A percentile compares a stretch with the other conserved stretches of the same genome.
Conservation (phyloP, 2,329 filamentous ascomycete genomes). For the Sporothrix globosa region DNA sequence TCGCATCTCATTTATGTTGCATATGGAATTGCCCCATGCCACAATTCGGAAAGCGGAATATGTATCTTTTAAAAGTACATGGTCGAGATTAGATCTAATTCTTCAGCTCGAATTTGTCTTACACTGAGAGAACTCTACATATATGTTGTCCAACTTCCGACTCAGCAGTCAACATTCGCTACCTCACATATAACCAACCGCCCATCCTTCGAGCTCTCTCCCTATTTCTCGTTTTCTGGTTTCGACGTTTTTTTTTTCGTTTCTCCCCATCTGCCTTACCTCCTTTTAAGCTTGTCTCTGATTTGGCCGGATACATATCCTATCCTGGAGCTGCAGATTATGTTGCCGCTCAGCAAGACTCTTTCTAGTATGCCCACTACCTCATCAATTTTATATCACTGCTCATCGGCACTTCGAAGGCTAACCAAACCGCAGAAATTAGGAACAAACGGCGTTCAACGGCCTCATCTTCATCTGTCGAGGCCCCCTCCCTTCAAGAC, state of each 20-base stretch:
- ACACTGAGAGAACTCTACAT: neutral
- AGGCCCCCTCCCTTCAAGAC: neutral
- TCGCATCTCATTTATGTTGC: neutral
- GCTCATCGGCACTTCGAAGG: neutral
- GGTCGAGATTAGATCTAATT: neutral
- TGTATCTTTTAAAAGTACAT: slow-evolving; percentile 3
- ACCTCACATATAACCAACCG: neutral
- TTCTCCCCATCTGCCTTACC: neutral
- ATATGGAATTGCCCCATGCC: neutral
- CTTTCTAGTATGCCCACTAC: slow-evolving; percentile 26
- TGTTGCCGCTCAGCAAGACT: slow-evolving; percentile 33
- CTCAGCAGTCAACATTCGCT: too few relatives aligned
- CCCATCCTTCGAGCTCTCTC: neutral
- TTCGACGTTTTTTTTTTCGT: neutral
- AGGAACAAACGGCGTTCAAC: slow-evolving; percentile 30
- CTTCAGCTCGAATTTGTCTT: neutral
- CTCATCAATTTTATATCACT: too few relatives aligned
- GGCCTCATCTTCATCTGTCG: slow-evolving; percentile 49
- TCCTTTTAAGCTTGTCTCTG: neutral
- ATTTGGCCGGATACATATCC: neutral
- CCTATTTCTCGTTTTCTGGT: too few relatives aligned
- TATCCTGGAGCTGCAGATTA: slow-evolving; percentile 17
- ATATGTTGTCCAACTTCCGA: too few relatives aligned
- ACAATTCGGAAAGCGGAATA: neutral
- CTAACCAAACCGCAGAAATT: slow-evolving; percentile 22